Base-by-base conservation (phyloP, 1,139 yeast species). In the Pneumocystis oryctolagi region DNA sequence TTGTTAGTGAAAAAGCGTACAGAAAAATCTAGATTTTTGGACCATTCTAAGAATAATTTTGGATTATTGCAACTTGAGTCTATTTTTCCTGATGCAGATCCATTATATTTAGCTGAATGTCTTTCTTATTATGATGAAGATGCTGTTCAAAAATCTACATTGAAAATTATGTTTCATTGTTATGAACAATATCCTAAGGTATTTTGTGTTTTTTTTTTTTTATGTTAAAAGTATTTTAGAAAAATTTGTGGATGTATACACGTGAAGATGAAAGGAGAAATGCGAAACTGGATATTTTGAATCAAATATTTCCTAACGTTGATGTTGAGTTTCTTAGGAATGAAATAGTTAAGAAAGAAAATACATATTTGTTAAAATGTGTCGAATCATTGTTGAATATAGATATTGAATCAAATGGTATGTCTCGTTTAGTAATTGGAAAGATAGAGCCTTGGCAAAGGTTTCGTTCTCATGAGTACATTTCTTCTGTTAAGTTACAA, bases 301-400 rank as follows among this genome's bases (percentile, higher is more conserved):
- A 58, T 28, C 61, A 60, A 31, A 60, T 65, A 16, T 65, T 65
- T 47, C 67, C 67, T 9, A 67, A 65, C 40, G 57, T 66, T 37
- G 67, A 65, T 6, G 60, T 62, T n/a, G 67, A 60, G 56, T 58
- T 63, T 14, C 60, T 65, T 53, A 61, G 67, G 16, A 58, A 62
- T 59, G 59, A 64, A n/a, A 55, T 65, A 62, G 42, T 62, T 9
- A 14, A n/a, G 5, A 59, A n/a, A 28, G 55, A 30, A 9, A 57
- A 31, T 20, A 64, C 67, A 31, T 66, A 62, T 62, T 60, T 65
- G 18, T 58, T 62, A n/a, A 66, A 65, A 30, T 63, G 61, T 42
- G 65, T 65, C 35, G 67, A 65, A 42, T 40, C 62, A 31, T 47
- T 65, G 6, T 40, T 65, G 12, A 62, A 65, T n/a, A 62, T 65